A percentile compares a stretch with the other conserved stretches of the same genome.
phyloP scores from a whole-genome alignment of 139 green algal genomes.

The Spirogloea muscicola region DNA sequence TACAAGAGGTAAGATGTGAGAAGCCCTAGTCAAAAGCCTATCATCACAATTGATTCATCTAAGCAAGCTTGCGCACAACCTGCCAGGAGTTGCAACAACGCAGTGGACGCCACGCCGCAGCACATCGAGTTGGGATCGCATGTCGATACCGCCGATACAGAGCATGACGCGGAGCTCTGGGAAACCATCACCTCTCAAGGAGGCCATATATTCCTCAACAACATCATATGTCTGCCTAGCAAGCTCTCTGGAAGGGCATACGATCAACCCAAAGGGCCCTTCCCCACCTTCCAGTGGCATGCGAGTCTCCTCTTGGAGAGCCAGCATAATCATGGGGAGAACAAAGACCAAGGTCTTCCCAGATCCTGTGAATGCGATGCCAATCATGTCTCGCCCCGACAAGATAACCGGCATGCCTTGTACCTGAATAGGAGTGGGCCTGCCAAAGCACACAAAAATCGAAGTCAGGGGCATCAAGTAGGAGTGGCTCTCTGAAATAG shows the following conservation, averaged over 20 bases:
- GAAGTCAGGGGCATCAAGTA: too few species aligned
- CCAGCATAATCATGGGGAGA: conserved; percentile 84
- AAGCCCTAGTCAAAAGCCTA: too few species aligned
- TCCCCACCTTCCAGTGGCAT: conserved; percentile 78
- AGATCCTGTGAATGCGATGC: conserved; percentile 93
- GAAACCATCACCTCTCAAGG: conserved; percentile 54
- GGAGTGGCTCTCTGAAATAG: too few species aligned
- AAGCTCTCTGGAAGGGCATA: conserved; percentile 93
- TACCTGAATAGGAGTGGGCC: conserved; percentile 82
- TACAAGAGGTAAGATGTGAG: too few species aligned
- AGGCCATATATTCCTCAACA: conserved; percentile 58
- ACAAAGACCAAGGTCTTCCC: conserved; percentile 95
- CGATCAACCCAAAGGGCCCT: conserved; percentile 83
- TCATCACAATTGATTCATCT: too few species aligned
- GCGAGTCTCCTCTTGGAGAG: conserved; percentile 46
- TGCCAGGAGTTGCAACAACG: conserved; percentile 85
- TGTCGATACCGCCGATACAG: conserved; percentile 84
- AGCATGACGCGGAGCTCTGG: conserved; percentile 80
- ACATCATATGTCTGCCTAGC: conserved; percentile 84
- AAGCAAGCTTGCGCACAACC: too few species aligned
- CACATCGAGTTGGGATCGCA: conserved; percentile 51
- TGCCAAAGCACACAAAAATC: conserved; percentile 63
- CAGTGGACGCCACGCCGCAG: conserved; percentile 79
- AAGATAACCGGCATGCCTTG: conserved; percentile 89
- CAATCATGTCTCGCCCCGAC: conserved; percentile 95